Conservation (phyloP, 495 filamentous ascomycete species). For the Hypoxylon perforatum region DNA sequence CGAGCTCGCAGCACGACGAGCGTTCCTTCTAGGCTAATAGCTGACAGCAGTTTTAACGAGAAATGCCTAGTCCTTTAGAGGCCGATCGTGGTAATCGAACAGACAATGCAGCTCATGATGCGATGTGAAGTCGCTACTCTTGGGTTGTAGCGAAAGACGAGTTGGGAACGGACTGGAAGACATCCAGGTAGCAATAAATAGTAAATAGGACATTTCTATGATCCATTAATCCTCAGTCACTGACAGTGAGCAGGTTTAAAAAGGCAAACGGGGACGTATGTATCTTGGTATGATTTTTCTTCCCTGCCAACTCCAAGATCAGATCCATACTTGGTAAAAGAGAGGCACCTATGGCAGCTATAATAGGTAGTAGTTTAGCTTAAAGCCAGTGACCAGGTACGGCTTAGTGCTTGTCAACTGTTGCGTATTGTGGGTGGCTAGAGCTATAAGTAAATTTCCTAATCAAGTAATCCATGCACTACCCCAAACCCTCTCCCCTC, state of each 20-base stretch:
- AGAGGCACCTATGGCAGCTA: too few relatives aligned
- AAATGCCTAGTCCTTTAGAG: slow-evolving; percentile 20
- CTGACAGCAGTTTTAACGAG: slow-evolving; percentile 10
- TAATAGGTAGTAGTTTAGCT: too few relatives aligned
- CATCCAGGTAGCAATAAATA: background rate
- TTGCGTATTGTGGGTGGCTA: too few relatives aligned
- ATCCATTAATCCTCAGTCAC: too few relatives aligned
- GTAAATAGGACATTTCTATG: background rate
- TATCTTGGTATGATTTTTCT: too few relatives aligned
- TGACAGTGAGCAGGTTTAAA: background rate
- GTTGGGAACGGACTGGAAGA: slow-evolving; percentile 31
- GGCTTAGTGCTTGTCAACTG: too few relatives aligned
- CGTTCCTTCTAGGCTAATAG: slow-evolving; percentile 40
- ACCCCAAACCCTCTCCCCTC: slow-evolving; percentile 25
- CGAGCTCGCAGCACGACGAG: slow-evolving; percentile 18
- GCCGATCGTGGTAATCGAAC: slow-evolving; percentile 22
- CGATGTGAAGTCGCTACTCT: slow-evolving; percentile 21
- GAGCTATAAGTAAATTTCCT: background rate
- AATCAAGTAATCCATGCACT: slow-evolving; percentile 27
- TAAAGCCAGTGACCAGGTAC: too few relatives aligned
- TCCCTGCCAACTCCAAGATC: background rate
- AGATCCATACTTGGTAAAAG: too few relatives aligned
- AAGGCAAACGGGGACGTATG: too few relatives aligned
- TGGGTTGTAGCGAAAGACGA: slow-evolving; percentile 31
- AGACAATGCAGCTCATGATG: slow-evolving; percentile 25